A percentile compares a stretch with the other conserved stretches of the same genome.
Conservation (phyloP, 345 rosid species). For the Isatis tinctoria region DNA sequence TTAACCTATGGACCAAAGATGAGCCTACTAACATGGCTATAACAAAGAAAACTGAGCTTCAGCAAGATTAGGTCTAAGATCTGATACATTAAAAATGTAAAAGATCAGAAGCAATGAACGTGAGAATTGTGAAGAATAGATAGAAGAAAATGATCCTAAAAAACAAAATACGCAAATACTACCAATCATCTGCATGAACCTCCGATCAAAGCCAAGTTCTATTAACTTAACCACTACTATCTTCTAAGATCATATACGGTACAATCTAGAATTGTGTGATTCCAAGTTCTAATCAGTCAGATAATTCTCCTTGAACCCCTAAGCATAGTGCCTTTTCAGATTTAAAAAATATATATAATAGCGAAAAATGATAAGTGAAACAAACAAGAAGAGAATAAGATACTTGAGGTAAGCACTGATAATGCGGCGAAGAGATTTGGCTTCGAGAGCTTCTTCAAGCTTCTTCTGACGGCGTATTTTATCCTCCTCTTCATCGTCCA, state of each 20-base stretch:
- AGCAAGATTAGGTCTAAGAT: too few relatives aligned
- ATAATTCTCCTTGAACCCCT: background rate
- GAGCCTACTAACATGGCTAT: background rate
- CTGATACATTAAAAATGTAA: background rate
- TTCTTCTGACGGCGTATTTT: constrained; percentile 59
- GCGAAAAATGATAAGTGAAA: background rate
- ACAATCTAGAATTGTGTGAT: background rate
- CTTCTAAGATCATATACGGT: background rate
- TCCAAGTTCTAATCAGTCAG: background rate
- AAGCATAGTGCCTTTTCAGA: background rate
- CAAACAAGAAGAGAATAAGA: background rate
- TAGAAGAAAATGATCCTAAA: background rate
- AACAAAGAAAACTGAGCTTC: background rate
- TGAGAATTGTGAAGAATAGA: background rate
- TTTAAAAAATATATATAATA: background rate
- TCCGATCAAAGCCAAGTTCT: background rate
- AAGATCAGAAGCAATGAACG: background rate
- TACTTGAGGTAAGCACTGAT: constrained; percentile 96
- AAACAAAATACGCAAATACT: background rate
- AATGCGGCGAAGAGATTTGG: constrained; percentile 91
- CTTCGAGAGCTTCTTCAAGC: constrained; percentile 92
- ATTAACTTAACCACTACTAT: background rate
- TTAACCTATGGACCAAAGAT: background rate
- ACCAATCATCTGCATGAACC: background rate
- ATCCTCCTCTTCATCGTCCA: constrained; percentile 56